Evolutionary conservation across 306 rosid species (phyloP).

Genomic region (Acacia melanoxylon): DNA sequence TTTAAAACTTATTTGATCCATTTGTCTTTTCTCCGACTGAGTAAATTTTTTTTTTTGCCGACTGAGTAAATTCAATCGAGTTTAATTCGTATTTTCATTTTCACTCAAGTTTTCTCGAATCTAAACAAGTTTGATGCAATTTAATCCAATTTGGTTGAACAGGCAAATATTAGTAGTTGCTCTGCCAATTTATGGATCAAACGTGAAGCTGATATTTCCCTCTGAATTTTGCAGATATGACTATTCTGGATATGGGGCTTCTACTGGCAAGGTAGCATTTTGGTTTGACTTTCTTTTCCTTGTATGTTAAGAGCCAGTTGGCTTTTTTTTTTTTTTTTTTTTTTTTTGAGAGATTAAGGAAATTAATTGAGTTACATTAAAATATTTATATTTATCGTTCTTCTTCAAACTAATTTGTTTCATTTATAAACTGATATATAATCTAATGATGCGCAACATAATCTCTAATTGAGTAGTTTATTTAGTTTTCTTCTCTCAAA

Average conservation of each 20-base stretch:
- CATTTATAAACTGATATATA: no score
- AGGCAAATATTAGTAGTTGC: background rate
- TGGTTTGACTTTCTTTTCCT: background rate
- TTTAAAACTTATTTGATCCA: background rate
- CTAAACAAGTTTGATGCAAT: background rate
- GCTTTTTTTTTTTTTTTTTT: no score
- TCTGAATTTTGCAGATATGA: constrained; percentile 74
- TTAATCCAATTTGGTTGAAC: background rate
- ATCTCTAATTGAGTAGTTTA: no score
- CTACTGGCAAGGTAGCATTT: constrained; percentile 83
- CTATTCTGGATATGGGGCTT: constrained; percentile 98
- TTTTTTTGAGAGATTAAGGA: no score
- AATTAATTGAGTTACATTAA: no score
- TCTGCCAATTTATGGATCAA: constrained; percentile 10
- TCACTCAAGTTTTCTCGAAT: background rate
- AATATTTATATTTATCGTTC: no score
- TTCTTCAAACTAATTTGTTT: no score
- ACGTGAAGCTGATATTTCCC: constrained; percentile 25
- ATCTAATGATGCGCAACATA: no score
- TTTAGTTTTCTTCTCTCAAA: no score
- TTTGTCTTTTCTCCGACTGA: background rate
- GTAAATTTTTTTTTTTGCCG: no score
- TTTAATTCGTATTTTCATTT: constrained; percentile 5
- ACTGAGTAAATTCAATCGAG: background rate
- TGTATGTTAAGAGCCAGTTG: background rate